Conservation (phyloP, 106 monocot species). For the Alisma plantagoaquatica region DNA sequence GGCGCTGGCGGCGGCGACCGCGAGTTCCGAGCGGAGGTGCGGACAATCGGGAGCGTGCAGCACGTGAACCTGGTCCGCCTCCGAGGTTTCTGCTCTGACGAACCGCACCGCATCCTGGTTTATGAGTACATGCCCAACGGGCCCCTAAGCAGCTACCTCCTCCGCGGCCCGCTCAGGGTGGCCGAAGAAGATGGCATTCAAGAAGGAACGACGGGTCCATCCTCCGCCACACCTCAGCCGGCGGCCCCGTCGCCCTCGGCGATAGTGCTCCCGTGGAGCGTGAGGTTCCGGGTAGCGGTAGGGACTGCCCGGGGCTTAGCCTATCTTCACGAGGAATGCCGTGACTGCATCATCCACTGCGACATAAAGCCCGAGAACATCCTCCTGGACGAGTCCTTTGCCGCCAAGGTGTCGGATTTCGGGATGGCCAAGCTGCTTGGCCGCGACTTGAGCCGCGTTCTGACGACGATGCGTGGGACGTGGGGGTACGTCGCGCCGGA, state of each 20-base stretch:
- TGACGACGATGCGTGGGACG: slow-evolving; percentile 43
- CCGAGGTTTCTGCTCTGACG: slow-evolving; percentile 53
- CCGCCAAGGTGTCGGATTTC: slow-evolving; percentile 43
- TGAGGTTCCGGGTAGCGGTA: slow-evolving; percentile 22
- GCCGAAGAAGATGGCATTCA: too few relatives aligned
- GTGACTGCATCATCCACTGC: slow-evolving; percentile 50
- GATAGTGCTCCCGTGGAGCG: slow-evolving; percentile 25
- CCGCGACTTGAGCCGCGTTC: slow-evolving; percentile 37
- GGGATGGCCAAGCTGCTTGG: slow-evolving; percentile 54
- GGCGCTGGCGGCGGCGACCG: slow-evolving; percentile 37
- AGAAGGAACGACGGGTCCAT: too few relatives aligned
- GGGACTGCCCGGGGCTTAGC: slow-evolving; percentile 42
- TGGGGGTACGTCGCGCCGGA: slow-evolving; percentile 67
- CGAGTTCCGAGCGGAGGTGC: slow-evolving; percentile 50
- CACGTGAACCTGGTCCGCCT: slow-evolving; percentile 60
- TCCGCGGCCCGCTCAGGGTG: slow-evolving; percentile 2
- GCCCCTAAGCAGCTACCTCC: slow-evolving; percentile 35
- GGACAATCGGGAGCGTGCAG: slow-evolving; percentile 51
- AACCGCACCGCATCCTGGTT: slow-evolving; percentile 37
- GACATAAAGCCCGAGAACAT: slow-evolving; percentile 76
- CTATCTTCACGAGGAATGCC: slow-evolving; percentile 56
- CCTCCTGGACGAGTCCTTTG: slow-evolving; percentile 21
- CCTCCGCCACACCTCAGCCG: background rate
- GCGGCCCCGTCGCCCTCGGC: background rate
- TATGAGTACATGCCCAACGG: slow-evolving; percentile 56